Percentiles rank a stretch among this genome's conserved stretches.
Conservation (phyloP, 1,139 yeast genomes). For the Geotrichum macrosporum region DNA sequence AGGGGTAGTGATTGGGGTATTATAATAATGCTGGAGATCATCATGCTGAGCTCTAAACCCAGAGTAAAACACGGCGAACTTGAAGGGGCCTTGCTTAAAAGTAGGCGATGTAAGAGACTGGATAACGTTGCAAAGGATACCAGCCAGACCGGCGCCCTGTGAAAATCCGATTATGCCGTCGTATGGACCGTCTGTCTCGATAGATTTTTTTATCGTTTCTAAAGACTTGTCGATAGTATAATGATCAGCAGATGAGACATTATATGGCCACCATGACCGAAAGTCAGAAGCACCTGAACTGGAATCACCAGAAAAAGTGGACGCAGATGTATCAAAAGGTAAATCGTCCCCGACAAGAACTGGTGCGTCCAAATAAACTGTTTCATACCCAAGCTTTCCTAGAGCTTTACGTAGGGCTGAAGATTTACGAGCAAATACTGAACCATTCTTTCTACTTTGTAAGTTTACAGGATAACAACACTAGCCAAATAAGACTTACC, state of each 20-base stretch:
- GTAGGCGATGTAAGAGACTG: constrained; percentile 28
- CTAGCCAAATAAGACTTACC: constrained; percentile 20
- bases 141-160: constrained; percentile 88
- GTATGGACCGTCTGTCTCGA: constrained; percentile 74
- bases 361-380: constrained; percentile 79
- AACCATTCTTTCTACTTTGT: constrained; percentile 49
- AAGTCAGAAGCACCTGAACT: constrained; percentile 44
- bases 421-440: constrained; percentile 70
- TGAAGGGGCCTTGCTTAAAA: constrained; percentile 45
- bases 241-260: constrained; percentile 40
- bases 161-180: constrained; percentile 86
- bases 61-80: constrained; percentile 70
- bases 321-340: constrained; percentile 49
- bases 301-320: constrained; percentile 36
- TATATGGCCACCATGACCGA: constrained; percentile 48
- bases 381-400: constrained; percentile 60
- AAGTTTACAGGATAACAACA: constrained; percentile 12
- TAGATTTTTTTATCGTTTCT: constrained; percentile 50
- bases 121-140: constrained; percentile 33
- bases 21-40: constrained; percentile 48
- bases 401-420: constrained; percentile 71
- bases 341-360: constrained; percentile 61
- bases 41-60: constrained; percentile 66
- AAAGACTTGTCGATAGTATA: constrained; percentile 46
- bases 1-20: constrained; percentile 48